Conservation (phyloP, 331 rosid species). For the Pyrus hybrid region DNA sequence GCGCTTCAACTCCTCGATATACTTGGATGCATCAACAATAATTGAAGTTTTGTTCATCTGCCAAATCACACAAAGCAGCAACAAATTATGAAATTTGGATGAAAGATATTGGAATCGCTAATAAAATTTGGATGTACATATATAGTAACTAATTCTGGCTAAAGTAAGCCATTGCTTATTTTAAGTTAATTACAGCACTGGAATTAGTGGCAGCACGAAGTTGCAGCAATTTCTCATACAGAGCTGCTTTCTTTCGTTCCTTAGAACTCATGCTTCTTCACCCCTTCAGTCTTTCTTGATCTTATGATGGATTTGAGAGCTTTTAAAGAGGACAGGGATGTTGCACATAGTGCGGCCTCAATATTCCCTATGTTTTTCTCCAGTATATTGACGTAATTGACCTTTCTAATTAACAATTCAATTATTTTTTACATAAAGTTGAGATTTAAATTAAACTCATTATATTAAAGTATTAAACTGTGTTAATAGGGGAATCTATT, state of each 20-base stretch:
- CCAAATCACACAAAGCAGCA: background rate
- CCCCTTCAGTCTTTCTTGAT: constrained; percentile 5
- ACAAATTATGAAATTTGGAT: background rate
- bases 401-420: background rate
- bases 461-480: no score
- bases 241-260: constrained; percentile 37
- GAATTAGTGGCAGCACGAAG: constrained; percentile 69
- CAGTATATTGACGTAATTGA: constrained; percentile 22
- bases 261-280: constrained; percentile 45
- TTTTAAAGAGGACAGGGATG: background rate
- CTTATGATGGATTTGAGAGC: background rate
- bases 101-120: background rate
- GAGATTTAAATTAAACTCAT: no score
- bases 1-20: constrained; percentile 57
- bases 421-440: background rate
- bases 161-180: background rate
- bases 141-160: background rate
- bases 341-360: constrained; percentile 11
- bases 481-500: background rate
- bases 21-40: constrained; percentile 59
- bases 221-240: constrained; percentile 31
- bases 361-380: constrained; percentile 17
- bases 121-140: background rate
- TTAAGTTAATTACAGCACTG: constrained; percentile 43
- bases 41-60: constrained; percentile 60